phyloP scores from a whole-genome alignment of 78 protist genomes.

The Tieghemostelium lacteum region DNA sequence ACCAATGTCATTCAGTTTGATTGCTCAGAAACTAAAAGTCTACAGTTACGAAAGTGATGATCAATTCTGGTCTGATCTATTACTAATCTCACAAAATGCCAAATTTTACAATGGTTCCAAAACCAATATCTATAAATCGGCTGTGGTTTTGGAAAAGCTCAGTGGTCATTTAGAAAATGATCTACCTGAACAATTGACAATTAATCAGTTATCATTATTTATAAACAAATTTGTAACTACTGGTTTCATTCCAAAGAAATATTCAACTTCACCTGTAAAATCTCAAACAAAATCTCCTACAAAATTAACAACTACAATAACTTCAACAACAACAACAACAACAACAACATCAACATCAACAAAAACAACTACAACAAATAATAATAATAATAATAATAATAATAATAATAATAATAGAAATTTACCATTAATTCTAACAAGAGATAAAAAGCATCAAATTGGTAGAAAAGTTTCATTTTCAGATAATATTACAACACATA shows the following conservation, averaged over 20 bases:
- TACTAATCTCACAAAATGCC: constrained; percentile 37
- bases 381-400: neutral
- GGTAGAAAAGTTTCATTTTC: neutral
- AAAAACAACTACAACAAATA: neutral
- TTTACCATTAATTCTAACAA: neutral
- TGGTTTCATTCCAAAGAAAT: neutral
- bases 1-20: constrained; percentile 46
- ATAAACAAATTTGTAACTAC: too few species aligned
- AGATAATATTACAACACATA: neutral
- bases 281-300: neutral
- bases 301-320: neutral
- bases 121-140: constrained; percentile 7
- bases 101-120: constrained; percentile 37
- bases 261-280: neutral
- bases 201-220: too few species aligned
- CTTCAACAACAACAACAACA: neutral
- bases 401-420: too few species aligned
- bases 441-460: neutral
- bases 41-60: constrained; percentile 23
- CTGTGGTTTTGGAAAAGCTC: neutral
- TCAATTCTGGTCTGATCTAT: constrained; percentile 18
- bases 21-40: neutral
- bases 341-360: neutral
- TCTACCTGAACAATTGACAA: neutral
- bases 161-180: neutral